A percentile compares a stretch with the other conserved stretches of the same genome.
These are phyloP conservation scores for Candida golubevii DNA, from an alignment of 805 yeast species.

Conservation along the genomic window DNA sequence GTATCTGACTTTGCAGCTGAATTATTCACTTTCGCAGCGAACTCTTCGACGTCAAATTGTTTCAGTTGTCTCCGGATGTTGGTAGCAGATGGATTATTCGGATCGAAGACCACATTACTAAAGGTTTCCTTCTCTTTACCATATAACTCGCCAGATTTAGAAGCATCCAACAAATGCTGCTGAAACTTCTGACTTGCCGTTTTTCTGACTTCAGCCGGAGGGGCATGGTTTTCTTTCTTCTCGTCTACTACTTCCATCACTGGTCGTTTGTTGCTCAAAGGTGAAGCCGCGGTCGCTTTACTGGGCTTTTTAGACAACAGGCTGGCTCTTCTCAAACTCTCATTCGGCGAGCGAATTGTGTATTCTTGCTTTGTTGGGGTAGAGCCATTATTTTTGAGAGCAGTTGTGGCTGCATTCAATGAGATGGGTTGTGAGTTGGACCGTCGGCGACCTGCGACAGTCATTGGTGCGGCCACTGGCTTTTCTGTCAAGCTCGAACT, in stretches of 20 bases:
- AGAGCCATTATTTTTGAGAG: conserved; percentile 15
- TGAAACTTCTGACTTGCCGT: conserved; percentile 39
- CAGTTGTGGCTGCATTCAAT: conserved; percentile 28
- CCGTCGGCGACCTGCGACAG: conserved; percentile 25
- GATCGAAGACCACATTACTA: conserved; percentile 38
- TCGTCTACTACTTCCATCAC: conserved; percentile 10
- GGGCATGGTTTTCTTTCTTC: conserved; percentile 11
- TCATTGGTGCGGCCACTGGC: conserved; percentile 5
- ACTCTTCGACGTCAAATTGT: neutral
- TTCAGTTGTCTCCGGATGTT: conserved; percentile 11
- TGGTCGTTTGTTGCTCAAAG: conserved; percentile 3
- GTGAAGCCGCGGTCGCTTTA: conserved; percentile 3
- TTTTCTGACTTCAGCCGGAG: conserved; percentile 2
- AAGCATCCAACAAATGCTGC: conserved; percentile 35
- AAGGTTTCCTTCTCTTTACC: conserved; percentile 35
- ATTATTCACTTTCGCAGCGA: neutral
- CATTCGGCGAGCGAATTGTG: conserved; percentile 17
- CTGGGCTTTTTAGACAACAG: conserved; percentile 9
- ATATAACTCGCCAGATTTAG: conserved; percentile 33
- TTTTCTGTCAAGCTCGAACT: conserved; percentile 6
- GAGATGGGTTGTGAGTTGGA: conserved; percentile 35
- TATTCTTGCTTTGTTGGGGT: conserved; percentile 1
- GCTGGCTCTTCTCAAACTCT: conserved; percentile 7
- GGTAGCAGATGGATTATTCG: conserved; percentile 29
- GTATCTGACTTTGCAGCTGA: neutral